A percentile compares a stretch with the other conserved stretches of the same genome.
phyloP scores from a whole-genome alignment of 192 early-diverging fungal genomes.

The Backusella circina region DNA sequence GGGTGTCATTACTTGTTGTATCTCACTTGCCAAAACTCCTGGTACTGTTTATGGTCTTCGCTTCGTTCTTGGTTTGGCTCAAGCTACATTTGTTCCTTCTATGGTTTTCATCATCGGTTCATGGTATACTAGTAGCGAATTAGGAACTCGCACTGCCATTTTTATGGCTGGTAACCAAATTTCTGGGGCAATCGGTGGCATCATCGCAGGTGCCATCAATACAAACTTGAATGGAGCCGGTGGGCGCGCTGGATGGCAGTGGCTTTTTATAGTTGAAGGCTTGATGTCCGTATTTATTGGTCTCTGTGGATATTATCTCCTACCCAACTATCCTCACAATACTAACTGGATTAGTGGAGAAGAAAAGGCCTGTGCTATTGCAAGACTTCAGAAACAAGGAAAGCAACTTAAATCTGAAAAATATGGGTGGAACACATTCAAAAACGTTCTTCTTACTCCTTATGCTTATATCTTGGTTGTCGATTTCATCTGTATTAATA shows the following conservation, averaged over 20 bases:
- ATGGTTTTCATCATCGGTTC: slow-evolving; percentile 4
- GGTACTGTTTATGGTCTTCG: slow-evolving; percentile 1
- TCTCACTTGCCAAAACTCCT: neutral
- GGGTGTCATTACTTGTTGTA: neutral
- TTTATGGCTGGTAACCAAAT: slow-evolving; percentile 17
- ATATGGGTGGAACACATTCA: neutral
- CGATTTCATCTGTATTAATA: neutral
- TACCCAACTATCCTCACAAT: slow-evolving; percentile 41
- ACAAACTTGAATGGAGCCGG: slow-evolving; percentile 36
- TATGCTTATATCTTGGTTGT: neutral
- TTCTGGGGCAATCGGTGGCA: slow-evolving; percentile 49
- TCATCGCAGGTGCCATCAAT: slow-evolving; percentile 49
- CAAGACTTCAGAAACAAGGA: neutral
- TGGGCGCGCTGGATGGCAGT: slow-evolving; percentile 50
- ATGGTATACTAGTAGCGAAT: slow-evolving; percentile 1
- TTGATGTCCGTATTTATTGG: slow-evolving; percentile 40
- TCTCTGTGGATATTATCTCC: slow-evolving; percentile 35
- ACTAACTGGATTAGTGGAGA: slow-evolving; percentile 41
- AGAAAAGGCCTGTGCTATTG: neutral
- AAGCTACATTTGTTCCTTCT: slow-evolving; percentile 4
- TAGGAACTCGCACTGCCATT: neutral
- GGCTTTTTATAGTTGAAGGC: slow-evolving; percentile 60
- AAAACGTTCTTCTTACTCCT: neutral
- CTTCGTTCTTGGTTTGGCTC: neutral
- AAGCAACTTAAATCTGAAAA: neutral